Conservation (phyloP, 192 early-diverging fungal genomes). For the Coemansia sp. region DNA sequence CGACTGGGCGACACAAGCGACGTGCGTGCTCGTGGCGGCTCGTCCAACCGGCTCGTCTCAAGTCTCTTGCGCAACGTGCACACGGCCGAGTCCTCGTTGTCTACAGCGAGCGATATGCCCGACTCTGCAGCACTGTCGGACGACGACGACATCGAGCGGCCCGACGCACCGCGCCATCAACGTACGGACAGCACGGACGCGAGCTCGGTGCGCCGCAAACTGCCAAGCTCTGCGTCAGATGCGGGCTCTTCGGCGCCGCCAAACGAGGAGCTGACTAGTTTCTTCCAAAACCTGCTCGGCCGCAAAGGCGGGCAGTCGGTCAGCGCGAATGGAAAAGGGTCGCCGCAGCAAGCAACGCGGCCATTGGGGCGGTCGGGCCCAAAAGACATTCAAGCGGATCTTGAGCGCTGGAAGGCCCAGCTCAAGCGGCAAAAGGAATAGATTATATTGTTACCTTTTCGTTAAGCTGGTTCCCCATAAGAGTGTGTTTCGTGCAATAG, state of each 20-base stretch:
- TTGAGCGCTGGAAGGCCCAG: constrained; percentile 51
- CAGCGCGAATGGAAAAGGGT: constrained; percentile 36
- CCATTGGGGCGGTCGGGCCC: constrained; percentile 6
- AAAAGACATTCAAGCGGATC: constrained; percentile 49
- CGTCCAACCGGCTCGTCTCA: constrained; percentile 25
- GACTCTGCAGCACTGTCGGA: constrained; percentile 41
- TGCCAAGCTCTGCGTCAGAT: constrained; percentile 4
- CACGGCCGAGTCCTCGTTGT: constrained; percentile 40
- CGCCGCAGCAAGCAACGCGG: constrained; percentile 43
- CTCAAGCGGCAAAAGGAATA: constrained; percentile 43
- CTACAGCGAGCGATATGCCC: constrained; percentile 25
- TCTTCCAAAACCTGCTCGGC: constrained; percentile 83
- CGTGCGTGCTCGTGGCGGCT: constrained; percentile 11
- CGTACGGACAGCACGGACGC: constrained; percentile 5
- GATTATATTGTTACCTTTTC: not conserved
- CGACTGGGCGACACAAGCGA: constrained; percentile 6
- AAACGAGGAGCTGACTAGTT: constrained; percentile 82
- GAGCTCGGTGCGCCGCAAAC: constrained; percentile 24
- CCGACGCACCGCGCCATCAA: constrained; percentile 8
- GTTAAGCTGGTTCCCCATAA: too few species aligned
- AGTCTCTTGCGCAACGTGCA: constrained; percentile 33
- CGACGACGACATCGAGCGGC: constrained; percentile 20
- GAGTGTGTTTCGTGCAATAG: too few species aligned
- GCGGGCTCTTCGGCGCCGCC: constrained; percentile 19
- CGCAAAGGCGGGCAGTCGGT: constrained; percentile 54